Conservation (phyloP, 352 stramenopile species). For the Aphanomyces euteiches region DNA sequence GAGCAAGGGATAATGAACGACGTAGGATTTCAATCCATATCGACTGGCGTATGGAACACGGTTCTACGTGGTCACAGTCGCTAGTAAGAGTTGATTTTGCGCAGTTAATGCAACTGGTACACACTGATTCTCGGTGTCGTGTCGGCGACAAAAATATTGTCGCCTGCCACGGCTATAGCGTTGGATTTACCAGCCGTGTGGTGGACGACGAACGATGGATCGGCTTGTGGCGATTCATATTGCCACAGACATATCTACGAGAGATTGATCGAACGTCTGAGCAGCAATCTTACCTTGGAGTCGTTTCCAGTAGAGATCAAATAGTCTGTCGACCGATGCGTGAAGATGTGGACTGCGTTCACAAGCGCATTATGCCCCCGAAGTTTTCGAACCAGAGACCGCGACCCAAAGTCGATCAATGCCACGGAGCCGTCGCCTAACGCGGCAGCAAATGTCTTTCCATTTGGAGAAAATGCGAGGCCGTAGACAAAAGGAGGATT, state of each 20-base stretch:
- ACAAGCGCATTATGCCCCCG: constrained; percentile 52
- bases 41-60: constrained; percentile 66
- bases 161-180: background rate
- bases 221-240: constrained; percentile 37
- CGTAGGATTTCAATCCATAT: constrained; percentile 80
- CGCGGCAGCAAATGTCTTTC: constrained; percentile 59
- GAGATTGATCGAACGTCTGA: background rate
- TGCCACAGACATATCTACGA: constrained; percentile 37
- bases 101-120: constrained; percentile 18
- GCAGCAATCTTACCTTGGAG: constrained; percentile 30
- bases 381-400: constrained; percentile 49
- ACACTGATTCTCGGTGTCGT: background rate
- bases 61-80: constrained; percentile 76
- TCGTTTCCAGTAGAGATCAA: constrained; percentile 67
- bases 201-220: background rate
- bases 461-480: constrained; percentile 57
- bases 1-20: background rate
- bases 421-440: constrained; percentile 61
- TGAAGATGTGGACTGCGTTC: constrained; percentile 61
- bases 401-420: constrained; percentile 57
- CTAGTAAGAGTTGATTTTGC: constrained; percentile 34
- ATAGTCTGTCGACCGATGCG: constrained; percentile 46
- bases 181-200: constrained; percentile 3
- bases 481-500: constrained; percentile 72
- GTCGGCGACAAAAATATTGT: constrained; percentile 21